These are phyloP conservation scores for Capillidium rhysosporum DNA, from an alignment of 371 early-diverging fungal genomes.

Conservation along the genomic window DNA sequence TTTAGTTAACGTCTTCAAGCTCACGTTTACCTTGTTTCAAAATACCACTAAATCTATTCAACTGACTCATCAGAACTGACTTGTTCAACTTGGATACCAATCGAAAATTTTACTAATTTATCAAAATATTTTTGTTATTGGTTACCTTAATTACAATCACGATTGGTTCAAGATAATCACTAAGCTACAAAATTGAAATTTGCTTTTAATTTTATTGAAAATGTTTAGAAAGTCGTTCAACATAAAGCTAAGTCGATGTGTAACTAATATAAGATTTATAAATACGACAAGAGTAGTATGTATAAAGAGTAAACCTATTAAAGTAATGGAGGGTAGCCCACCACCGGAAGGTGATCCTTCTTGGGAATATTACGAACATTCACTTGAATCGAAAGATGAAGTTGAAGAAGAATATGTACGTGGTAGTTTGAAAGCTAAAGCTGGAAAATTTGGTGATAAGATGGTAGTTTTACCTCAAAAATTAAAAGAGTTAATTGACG, in stretches of 20 bases:
- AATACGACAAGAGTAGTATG: too few relatives aligned
- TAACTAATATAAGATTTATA: too few relatives aligned
- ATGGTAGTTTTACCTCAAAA: conserved; percentile 32
- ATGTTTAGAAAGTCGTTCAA: too few relatives aligned
- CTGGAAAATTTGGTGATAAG: conserved; percentile 49
- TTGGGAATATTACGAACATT: not conserved
- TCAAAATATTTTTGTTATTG: too few relatives aligned
- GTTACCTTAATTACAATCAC: too few relatives aligned
- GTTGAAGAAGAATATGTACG: conserved; percentile 12
- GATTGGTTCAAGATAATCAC: too few relatives aligned
- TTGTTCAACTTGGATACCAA: not conserved
- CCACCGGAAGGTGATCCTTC: conserved; percentile 3
- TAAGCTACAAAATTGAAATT: too few relatives aligned
- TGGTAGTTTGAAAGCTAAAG: conserved; percentile 44
- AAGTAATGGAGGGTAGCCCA: not conserved
- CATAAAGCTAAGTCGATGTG: too few relatives aligned
- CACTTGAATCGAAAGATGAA: not conserved
- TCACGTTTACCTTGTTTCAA: not conserved
- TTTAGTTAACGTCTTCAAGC: not conserved
- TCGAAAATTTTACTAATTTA: too few relatives aligned
- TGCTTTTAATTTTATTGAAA: too few relatives aligned
- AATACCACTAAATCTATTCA: not conserved
- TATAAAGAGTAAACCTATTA: not conserved
- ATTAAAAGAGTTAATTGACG: conserved; percentile 23
- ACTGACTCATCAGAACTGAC: not conserved